Evolutionary conservation across 257 asterid genomes (phyloP).

Genomic region (Prunella vulgaris): DNA sequence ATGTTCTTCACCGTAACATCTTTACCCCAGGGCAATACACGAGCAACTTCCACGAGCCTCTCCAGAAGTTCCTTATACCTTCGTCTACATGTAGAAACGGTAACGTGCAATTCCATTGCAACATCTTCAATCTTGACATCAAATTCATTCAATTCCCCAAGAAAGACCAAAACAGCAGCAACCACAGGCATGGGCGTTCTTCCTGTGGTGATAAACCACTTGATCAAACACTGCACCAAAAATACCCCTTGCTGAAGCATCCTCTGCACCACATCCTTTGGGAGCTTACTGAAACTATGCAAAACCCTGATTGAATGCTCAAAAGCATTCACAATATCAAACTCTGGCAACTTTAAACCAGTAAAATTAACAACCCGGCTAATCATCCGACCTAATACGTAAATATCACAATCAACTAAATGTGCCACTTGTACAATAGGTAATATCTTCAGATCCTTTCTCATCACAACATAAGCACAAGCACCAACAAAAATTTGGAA

Average conservation of each 20-base stretch:
- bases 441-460: slow-evolving; percentile 43
- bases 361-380: slow-evolving; percentile 53
- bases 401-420: slow-evolving; percentile 49
- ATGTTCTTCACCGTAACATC: slow-evolving; percentile 65
- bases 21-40: slow-evolving; percentile 81
- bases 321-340: slow-evolving; percentile 53
- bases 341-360: slow-evolving; percentile 56
- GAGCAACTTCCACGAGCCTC: slow-evolving; percentile 65
- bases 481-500: slow-evolving; percentile 63
- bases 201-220: slow-evolving; percentile 84
- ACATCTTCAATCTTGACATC: slow-evolving; percentile 51
- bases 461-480: slow-evolving; percentile 67
- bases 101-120: slow-evolving; percentile 47
- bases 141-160: slow-evolving; percentile 50
- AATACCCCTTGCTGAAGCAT: slow-evolving; percentile 78
- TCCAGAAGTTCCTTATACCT: slow-evolving; percentile 71
- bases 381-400: slow-evolving; percentile 70
- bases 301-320: slow-evolving; percentile 29
- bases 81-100: slow-evolving; percentile 49
- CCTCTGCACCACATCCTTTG: slow-evolving; percentile 34
- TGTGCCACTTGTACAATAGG: slow-evolving; percentile 49
- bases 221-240: slow-evolving; percentile 77
- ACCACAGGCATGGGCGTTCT: slow-evolving; percentile 78
- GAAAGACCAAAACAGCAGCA: slow-evolving; percentile 71
- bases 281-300: slow-evolving; percentile 32